These are phyloP conservation scores for Tetratostichococcus sp. DNA, from an alignment of 139 green algal genomes.

Conservation along the genomic window DNA sequence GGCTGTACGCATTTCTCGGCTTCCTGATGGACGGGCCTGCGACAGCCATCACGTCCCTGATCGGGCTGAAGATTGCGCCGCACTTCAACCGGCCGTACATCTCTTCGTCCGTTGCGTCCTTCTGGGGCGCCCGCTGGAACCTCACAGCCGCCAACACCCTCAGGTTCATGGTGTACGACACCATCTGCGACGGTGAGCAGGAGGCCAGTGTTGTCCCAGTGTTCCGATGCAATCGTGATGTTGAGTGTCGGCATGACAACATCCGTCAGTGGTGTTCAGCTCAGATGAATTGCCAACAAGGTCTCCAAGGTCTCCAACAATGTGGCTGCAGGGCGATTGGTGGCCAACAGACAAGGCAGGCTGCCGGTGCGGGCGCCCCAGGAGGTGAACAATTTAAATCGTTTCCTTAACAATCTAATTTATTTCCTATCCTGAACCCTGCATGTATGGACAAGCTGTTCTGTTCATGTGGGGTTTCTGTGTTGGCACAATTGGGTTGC, in stretches of 20 bases:
- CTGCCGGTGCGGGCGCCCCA: neutral
- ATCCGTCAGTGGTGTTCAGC: too few species aligned
- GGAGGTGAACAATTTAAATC: neutral
- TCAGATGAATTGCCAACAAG: too few species aligned
- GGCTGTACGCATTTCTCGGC: slow-evolving; percentile 33
- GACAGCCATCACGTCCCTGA: neutral
- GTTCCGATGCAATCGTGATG: too few species aligned
- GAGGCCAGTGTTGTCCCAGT: neutral
- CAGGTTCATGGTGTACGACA: slow-evolving; percentile 34
- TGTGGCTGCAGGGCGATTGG: neutral
- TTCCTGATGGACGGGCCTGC: slow-evolving; percentile 23
- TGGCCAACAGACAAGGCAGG: neutral
- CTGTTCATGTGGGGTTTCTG: too few species aligned
- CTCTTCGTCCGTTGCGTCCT: slow-evolving; percentile 26
- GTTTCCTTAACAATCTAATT: too few species aligned
- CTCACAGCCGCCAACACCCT: slow-evolving; percentile 40
- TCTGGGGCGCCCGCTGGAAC: slow-evolving; percentile 57
- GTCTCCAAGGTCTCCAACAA: too few species aligned
- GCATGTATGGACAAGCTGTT: too few species aligned
- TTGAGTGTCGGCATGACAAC: too few species aligned
- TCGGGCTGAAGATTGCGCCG: slow-evolving; percentile 26
- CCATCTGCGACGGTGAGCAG: slow-evolving; percentile 32
- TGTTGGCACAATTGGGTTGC: too few species aligned
- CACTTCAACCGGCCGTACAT: slow-evolving; percentile 44
- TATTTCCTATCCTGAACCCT: too few species aligned